phyloP scores from a whole-genome alignment of 2,329 filamentous ascomycete genomes.

The Aspergillus jensenii region DNA sequence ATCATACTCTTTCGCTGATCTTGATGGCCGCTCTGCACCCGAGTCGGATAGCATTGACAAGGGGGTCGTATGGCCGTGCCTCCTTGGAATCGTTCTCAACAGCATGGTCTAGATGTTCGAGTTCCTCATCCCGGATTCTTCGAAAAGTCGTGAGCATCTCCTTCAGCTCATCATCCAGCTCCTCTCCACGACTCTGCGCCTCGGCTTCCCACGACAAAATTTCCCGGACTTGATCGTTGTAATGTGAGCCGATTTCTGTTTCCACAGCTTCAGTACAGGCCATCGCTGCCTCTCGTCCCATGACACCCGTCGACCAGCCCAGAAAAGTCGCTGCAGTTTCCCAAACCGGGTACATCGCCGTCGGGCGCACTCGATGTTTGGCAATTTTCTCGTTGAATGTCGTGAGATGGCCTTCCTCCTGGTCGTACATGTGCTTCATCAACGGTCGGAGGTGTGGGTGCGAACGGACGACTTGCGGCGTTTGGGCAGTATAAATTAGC shows the following conservation, averaged over 20 bases:
- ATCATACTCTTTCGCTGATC: conserved; percentile 61
- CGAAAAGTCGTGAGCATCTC: conserved; percentile 72
- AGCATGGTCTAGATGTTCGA: conserved; percentile 95
- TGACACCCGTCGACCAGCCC: conserved; percentile 83
- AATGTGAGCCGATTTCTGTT: conserved; percentile 95
- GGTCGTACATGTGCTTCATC: conserved; percentile 98
- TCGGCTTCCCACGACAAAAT: conserved; percentile 77
- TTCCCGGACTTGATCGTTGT: conserved; percentile 84
- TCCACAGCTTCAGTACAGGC: conserved; percentile 98
- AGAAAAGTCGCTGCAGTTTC: conserved; percentile 73
- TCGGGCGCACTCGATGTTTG: conserved; percentile 86
- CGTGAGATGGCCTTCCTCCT: conserved; percentile 82
- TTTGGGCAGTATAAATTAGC: conserved; percentile 89
- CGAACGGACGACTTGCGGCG: conserved; percentile 71
- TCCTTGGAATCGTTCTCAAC: conserved; percentile 90
- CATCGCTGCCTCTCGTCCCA: conserved; percentile 95
- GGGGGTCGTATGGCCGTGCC: conserved; percentile 82
- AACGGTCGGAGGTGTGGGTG: conserved; percentile 86
- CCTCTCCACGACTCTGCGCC: conserved; percentile 75
- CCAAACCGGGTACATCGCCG: conserved; percentile 91
- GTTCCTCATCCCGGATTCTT: conserved; percentile 87
- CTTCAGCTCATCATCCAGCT: conserved; percentile 74
- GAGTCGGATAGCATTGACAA: conserved; percentile 83
- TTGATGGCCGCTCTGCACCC: conserved; percentile 92
- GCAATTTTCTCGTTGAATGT: conserved; percentile 83